Percentiles rank a stretch among this genome's conserved stretches.
Evolutionary conservation across 495 filamentous ascomycete species (phyloP).

Genomic region (Trichoderma reesei): DNA sequence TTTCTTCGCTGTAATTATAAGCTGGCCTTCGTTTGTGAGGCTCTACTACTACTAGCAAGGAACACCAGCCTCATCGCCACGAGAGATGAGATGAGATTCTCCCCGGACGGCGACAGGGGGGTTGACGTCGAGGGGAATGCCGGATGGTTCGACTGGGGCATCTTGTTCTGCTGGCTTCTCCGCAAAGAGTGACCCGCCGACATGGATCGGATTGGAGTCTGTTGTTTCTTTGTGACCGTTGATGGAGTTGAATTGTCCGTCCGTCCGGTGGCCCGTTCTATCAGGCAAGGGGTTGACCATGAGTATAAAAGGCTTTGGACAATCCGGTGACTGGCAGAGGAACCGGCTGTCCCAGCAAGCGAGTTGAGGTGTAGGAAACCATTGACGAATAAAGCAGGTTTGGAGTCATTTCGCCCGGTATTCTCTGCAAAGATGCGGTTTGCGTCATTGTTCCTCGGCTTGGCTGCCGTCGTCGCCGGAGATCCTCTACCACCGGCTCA

Average conservation of each 20-base stretch:
- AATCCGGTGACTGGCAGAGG: background rate
- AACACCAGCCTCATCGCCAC: background rate
- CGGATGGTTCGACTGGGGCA: background rate
- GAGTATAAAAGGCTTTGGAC: background rate
- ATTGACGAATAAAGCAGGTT: background rate
- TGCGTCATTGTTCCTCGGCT: background rate
- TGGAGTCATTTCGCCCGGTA: background rate
- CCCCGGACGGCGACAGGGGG: background rate
- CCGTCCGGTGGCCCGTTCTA: background rate
- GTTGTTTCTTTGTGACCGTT: background rate
- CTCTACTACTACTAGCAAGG: too few relatives aligned
- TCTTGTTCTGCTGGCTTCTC: background rate
- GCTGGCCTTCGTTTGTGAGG: background rate
- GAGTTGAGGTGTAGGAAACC: background rate
- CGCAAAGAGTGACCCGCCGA: background rate
- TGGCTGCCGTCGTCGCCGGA: background rate
- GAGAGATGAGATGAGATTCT: background rate
- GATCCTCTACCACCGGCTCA: background rate
- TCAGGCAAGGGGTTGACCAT: background rate
- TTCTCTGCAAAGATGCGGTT: background rate
- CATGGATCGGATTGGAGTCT: slow-evolving; percentile 2
- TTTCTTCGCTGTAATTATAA: background rate
- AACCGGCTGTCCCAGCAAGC: background rate
- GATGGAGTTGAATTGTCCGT: background rate
- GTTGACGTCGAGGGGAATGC: background rate